Percentiles rank a stretch among this genome's conserved stretches.
phyloP scores from a whole-genome alignment of 495 filamentous ascomycete genomes.

The Tuber magnatum region DNA sequence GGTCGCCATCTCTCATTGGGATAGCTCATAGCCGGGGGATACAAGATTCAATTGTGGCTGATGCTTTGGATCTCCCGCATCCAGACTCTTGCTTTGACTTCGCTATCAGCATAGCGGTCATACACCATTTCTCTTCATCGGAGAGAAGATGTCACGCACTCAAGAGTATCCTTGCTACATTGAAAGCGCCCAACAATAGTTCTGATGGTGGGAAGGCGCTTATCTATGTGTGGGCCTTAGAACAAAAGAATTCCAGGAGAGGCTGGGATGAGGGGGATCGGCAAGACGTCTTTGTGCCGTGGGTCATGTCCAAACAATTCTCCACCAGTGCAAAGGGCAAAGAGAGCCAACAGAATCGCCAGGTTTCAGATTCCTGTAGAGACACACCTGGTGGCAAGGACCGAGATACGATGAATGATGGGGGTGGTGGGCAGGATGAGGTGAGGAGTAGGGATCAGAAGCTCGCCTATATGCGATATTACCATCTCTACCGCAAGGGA shows the following conservation, averaged over 20 bases:
- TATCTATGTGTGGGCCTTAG: constrained; percentile 94
- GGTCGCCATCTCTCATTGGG: constrained; percentile 62
- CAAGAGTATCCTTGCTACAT: constrained; percentile 59
- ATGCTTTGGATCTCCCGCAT: constrained; percentile 63
- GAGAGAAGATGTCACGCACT: constrained; percentile 67
- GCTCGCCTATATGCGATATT: constrained; percentile 74
- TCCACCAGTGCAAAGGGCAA: background rate
- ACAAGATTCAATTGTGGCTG: constrained; percentile 59
- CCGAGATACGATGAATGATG: constrained; percentile 28
- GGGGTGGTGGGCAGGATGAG: constrained; percentile 12
- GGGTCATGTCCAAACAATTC: constrained; percentile 57
- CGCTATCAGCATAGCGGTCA: constrained; percentile 85
- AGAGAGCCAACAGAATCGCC: constrained; percentile 39
- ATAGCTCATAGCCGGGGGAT: constrained; percentile 53
- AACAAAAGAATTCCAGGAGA: constrained; percentile 79
- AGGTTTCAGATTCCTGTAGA: constrained; percentile 41
- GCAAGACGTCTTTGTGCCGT: constrained; percentile 94
- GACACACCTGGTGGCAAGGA: constrained; percentile 39
- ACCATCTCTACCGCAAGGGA: constrained; percentile 81
- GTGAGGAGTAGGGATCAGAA: constrained; percentile 20
- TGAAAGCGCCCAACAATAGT: constrained; percentile 46
- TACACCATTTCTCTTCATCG: constrained; percentile 89
- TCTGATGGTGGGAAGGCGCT: constrained; percentile 58
- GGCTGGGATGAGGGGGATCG: constrained; percentile 83
- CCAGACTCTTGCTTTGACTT: constrained; percentile 71